Evolutionary conservation across 2,329 filamentous ascomycete species (phyloP).

Genomic region (Aureobasidium uvarum): DNA sequence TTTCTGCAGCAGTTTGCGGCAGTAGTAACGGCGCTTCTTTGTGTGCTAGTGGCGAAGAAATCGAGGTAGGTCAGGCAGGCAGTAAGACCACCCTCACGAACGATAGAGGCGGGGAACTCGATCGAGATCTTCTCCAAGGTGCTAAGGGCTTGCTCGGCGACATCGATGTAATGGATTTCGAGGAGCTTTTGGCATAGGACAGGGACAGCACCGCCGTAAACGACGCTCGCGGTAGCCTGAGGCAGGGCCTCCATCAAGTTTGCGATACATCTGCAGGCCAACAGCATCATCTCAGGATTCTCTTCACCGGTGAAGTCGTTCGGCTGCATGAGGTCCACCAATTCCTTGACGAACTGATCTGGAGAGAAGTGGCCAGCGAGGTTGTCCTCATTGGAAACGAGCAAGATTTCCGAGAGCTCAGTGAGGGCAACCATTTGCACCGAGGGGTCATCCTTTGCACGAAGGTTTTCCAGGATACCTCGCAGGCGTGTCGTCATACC

Average conservation of each 20-base stretch:
- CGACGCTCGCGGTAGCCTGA: constrained; percentile 88
- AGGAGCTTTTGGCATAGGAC: constrained; percentile 92
- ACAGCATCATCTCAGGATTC: constrained; percentile 94
- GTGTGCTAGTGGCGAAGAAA: constrained; percentile 96
- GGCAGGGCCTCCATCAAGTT: constrained; percentile 98
- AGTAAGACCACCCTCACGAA: constrained; percentile 89
- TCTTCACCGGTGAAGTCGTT: constrained; percentile 77
- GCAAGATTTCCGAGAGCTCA: constrained; percentile 86
- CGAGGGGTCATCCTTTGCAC: constrained; percentile 79
- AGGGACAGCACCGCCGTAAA: constrained; percentile 95
- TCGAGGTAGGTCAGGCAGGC: constrained; percentile 96
- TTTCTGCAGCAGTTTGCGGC: constrained; percentile 98
- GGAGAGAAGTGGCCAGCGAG: constrained; percentile 92
- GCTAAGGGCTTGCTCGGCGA: constrained; percentile 94
- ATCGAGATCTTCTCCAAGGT: constrained; percentile 97
- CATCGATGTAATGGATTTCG: constrained; percentile 94
- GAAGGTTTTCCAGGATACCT: constrained; percentile 59
- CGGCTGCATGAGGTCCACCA: constrained; percentile 87
- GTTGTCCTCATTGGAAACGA: constrained; percentile 96
- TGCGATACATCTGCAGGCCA: constrained; percentile 91
- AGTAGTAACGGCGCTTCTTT: constrained; percentile 93
- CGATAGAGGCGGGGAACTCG: constrained; percentile 92
- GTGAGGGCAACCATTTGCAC: constrained; percentile 88
- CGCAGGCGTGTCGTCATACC: constrained; percentile 76
- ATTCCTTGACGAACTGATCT: constrained; percentile 91